Percentiles rank a stretch among this genome's conserved stretches.
phyloP scores from a whole-genome alignment of 257 asterid genomes.

The Handroanthus guayacan region DNA sequence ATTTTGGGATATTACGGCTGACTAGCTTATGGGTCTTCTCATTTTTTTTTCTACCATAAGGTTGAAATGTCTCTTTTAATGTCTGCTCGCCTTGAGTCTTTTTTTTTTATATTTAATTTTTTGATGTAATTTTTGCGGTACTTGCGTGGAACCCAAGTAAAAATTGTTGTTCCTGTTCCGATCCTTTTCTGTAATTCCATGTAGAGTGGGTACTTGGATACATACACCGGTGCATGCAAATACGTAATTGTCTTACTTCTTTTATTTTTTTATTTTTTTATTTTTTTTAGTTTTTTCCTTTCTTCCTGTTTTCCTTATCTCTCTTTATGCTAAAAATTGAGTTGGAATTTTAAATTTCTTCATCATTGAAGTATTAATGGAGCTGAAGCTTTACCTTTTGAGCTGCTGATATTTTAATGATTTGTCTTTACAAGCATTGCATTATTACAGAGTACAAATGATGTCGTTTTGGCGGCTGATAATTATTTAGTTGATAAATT shows the following conservation, averaged over 20 bases:
- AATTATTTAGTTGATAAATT: background rate
- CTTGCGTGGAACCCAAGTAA: constrained; percentile 48
- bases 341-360: background rate
- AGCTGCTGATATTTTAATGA: constrained; percentile 11
- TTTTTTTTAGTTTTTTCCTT: too few species aligned
- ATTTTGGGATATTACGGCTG: background rate
- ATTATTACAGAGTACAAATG: background rate
- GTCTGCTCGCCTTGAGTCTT: constrained; percentile 27
- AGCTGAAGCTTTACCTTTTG: constrained; percentile 5
- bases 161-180: background rate
- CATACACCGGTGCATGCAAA: background rate
- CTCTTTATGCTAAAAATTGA: background rate
- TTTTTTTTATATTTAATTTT: background rate
- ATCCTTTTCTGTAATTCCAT: background rate
- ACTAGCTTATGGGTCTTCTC: constrained; percentile 11
- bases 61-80: constrained; percentile 19
- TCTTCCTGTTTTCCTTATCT: background rate
- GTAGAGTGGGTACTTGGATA: background rate
- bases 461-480: background rate
- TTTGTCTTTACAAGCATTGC: background rate
- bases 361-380: constrained; percentile 6
- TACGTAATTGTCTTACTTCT: background rate
- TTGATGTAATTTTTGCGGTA: background rate
- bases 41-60: background rate
- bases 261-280: background rate